A percentile compares a stretch with the other conserved stretches of the same genome.
These are phyloP conservation scores for Geosmithia morbida DNA, from an alignment of 2,329 filamentous ascomycete species.

Conservation along the genomic window DNA sequence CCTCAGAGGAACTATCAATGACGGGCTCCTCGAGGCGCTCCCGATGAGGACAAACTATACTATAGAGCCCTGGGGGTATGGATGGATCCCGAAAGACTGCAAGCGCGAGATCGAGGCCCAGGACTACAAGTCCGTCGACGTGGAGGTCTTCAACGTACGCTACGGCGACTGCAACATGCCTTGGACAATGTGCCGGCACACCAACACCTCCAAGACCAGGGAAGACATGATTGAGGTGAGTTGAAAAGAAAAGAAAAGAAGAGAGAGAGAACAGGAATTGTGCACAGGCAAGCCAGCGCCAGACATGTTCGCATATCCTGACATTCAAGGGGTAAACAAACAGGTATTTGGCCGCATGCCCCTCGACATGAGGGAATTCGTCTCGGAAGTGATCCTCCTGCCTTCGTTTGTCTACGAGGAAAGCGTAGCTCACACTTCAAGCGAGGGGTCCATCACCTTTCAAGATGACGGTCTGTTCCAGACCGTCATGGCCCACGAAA, in stretches of 20 bases:
- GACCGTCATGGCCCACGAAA: slow-evolving; percentile 7
- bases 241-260: not conserved
- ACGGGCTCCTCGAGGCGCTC: too few species aligned
- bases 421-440: not conserved
- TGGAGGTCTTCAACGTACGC: slow-evolving; percentile 11
- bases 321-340: not conserved
- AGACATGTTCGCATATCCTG: too few species aligned
- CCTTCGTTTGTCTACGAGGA: not conserved
- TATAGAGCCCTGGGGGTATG: slow-evolving; percentile 5
- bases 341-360: slow-evolving; percentile 12
- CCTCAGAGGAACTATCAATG: too few species aligned
- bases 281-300: too few species aligned
- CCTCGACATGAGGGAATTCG: slow-evolving; percentile 11
- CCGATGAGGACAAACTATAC: too few species aligned
- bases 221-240: slow-evolving; percentile 9
- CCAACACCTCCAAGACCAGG: slow-evolving; percentile 8
- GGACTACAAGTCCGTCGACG: slow-evolving; percentile 7
- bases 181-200: slow-evolving; percentile 17
- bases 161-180: slow-evolving; percentile 12
- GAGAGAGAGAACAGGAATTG: too few species aligned
- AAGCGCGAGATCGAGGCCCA: slow-evolving; percentile 2
- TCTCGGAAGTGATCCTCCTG: slow-evolving; percentile 6
- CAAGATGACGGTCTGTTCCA: slow-evolving; percentile 6
- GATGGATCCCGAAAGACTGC: slow-evolving; percentile 9
- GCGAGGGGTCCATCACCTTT: slow-evolving; percentile 4